Evolutionary conservation across 441 rosid genomes (phyloP).

Genomic region (Erysimum pusillum): DNA sequence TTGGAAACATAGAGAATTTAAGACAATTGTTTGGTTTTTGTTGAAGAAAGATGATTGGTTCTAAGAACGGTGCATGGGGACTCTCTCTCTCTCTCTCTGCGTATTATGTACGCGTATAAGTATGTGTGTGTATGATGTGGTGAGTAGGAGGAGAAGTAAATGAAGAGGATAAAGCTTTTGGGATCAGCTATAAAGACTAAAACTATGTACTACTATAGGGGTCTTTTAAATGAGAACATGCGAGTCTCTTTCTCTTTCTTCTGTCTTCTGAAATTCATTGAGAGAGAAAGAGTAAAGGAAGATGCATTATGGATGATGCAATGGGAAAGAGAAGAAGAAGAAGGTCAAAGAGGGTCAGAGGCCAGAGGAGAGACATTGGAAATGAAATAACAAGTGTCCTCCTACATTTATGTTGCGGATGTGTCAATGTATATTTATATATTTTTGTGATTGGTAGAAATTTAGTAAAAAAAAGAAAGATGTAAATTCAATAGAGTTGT

Average conservation of each 20-base stretch:
- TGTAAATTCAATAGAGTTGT: background rate
- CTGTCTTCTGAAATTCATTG: background rate
- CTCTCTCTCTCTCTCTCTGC: background rate
- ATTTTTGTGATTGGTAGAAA: background rate
- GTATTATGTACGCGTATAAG: background rate
- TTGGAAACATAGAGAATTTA: constrained; percentile 33
- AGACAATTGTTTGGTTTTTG: constrained; percentile 31
- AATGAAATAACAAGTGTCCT: constrained; percentile 28
- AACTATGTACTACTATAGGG: background rate
- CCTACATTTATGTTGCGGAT: constrained; percentile 33
- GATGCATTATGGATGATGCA: too few relatives aligned
- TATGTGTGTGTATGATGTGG: constrained; percentile 5
- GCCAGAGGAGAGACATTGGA: constrained; percentile 29
- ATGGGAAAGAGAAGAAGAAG: constrained; percentile 35
- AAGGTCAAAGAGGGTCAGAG: constrained; percentile 44
- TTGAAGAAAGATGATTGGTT: constrained; percentile 32
- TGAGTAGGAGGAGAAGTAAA: constrained; percentile 41
- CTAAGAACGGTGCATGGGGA: constrained; percentile 43
- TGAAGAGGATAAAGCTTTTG: constrained; percentile 19
- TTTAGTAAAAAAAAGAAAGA: background rate
- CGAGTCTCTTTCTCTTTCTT: constrained; percentile 2
- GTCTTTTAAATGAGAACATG: constrained; percentile 21
- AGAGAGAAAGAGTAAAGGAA: background rate
- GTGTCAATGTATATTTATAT: background rate
- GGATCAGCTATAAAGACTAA: constrained; percentile 8